Conservation (phyloP, 176 grass and related monocot genomes). For the Themeda triandra region DNA sequence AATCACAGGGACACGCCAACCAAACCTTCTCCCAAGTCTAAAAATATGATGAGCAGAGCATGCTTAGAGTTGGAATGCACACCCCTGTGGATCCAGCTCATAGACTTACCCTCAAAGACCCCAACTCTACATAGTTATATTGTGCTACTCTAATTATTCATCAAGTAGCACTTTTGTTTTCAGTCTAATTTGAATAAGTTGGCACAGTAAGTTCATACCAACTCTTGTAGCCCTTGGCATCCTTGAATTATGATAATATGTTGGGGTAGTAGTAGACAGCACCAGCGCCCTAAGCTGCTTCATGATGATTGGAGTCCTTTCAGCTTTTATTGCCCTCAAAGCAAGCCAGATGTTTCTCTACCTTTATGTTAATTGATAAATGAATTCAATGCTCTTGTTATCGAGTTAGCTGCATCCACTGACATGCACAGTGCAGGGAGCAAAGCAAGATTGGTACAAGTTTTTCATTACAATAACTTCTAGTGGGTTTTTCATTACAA, state of each 20-base stretch:
- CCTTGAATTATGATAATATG: conserved; percentile 53
- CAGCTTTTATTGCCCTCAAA: conserved; percentile 33
- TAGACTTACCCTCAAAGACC: conserved; percentile 36
- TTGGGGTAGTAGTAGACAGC: conserved; percentile 42
- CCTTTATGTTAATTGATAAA: conserved; percentile 26
- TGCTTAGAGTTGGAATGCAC: conserved; percentile 38
- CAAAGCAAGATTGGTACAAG: conserved; percentile 18
- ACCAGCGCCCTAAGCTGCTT: conserved; percentile 33
- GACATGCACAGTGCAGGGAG: conserved; percentile 11
- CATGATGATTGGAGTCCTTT: conserved; percentile 46
- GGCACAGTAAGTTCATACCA: conserved; percentile 25
- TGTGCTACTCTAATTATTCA: conserved; percentile 28
- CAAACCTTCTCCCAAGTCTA: conserved; percentile 32
- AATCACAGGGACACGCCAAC: conserved; percentile 16
- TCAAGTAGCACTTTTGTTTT: conserved; percentile 15
- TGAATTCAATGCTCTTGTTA: conserved; percentile 31
- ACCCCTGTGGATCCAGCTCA: conserved; percentile 50
- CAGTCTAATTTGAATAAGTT: conserved; percentile 28
- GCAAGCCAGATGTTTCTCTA: conserved; percentile 28
- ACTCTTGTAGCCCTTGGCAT: conserved; percentile 24
- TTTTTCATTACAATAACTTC: conserved; percentile 16
- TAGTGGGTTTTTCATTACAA: not conserved
- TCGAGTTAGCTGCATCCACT: conserved; percentile 24
- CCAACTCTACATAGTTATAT: conserved; percentile 21
- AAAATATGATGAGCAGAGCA: conserved; percentile 24